These are phyloP conservation scores for Fusarium acutatum DNA, from an alignment of 2,329 filamentous ascomycete species.

Conservation along the genomic window DNA sequence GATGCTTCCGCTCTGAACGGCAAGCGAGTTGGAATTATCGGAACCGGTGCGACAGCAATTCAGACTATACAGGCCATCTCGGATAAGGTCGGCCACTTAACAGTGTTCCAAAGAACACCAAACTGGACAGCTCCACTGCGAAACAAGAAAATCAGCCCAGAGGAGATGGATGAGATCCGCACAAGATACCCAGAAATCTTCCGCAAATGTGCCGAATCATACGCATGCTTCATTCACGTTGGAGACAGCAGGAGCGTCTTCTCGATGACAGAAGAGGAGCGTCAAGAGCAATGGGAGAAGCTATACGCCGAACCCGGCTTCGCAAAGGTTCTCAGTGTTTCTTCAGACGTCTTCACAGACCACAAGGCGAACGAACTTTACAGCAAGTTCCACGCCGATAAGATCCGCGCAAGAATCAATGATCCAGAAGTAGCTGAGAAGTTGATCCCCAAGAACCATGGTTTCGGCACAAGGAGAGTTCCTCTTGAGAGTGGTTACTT, in stretches of 20 bases:
- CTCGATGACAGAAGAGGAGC: constrained; percentile 26
- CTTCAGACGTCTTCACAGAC: constrained; percentile 17
- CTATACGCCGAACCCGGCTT: constrained; percentile 18
- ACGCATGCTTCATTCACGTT: constrained; percentile 38
- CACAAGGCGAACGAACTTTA: constrained; percentile 23
- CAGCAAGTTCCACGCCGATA: constrained; percentile 30
- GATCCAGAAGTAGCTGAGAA: constrained; percentile 19
- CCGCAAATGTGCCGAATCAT: constrained; percentile 23
- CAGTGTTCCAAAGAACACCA: constrained; percentile 32
- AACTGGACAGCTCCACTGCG: constrained; percentile 38
- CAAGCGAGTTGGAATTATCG: constrained; percentile 29
- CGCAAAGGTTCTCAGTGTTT: constrained; percentile 26
- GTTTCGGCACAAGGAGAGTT: constrained; percentile 19
- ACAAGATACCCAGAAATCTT: constrained; percentile 34
- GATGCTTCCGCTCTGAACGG: neutral
- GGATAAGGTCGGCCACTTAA: constrained; percentile 11
- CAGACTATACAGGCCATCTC: constrained; percentile 33
- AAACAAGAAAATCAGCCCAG: constrained; percentile 24
- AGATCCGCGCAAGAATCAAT: constrained; percentile 19
- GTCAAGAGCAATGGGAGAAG: constrained; percentile 19
- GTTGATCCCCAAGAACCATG: constrained; percentile 27
- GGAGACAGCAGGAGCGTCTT: constrained; percentile 24
- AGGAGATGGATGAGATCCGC: constrained; percentile 34
- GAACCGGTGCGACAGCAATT: constrained; percentile 25
- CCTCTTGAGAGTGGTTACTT: constrained; percentile 32